These are phyloP conservation scores for Sisymbrium irio DNA, from an alignment of 345 rosid species.

Conservation along the genomic window DNA sequence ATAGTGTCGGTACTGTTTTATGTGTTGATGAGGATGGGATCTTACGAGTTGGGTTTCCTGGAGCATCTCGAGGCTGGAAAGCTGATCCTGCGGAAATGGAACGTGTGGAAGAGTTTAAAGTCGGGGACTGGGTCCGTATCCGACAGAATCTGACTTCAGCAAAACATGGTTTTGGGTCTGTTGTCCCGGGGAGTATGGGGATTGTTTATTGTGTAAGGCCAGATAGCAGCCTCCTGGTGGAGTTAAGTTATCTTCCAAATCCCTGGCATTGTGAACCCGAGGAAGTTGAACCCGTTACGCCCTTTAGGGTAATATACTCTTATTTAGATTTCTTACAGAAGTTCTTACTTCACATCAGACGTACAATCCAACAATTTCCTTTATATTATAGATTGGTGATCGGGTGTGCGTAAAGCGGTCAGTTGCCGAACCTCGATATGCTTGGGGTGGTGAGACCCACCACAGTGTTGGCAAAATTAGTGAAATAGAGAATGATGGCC, in stretches of 20 bases:
- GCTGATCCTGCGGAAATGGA: conserved; percentile 99
- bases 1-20: conserved; percentile 91
- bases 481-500: conserved; percentile 95
- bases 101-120: conserved; percentile 98
- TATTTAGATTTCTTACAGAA: conserved; percentile 15
- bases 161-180: conserved; percentile 92
- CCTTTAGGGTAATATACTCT: conserved; percentile 68
- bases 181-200: conserved; percentile 95
- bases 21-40: conserved; percentile 99
- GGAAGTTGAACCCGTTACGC: conserved; percentile 86
- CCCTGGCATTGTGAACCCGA: conserved; percentile 99
- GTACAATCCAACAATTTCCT: conserved; percentile 19
- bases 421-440: conserved; percentile 97
- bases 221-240: conserved; percentile 86
- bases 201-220: conserved; percentile 93
- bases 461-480: conserved; percentile 94
- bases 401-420: conserved; percentile 94
- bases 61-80: conserved; percentile 99
- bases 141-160: conserved; percentile 90
- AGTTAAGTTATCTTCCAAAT: conserved; percentile 81
- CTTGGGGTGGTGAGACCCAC: conserved; percentile 99
- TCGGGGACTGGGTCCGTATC: conserved; percentile 98
- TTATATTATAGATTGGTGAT: conserved; percentile 74
- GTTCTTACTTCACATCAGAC: conserved; percentile 15
- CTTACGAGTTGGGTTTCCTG: conserved; percentile 97